A percentile compares a stretch with the other conserved stretches of the same genome.
These are phyloP conservation scores for Mycogone perniciosa DNA, from an alignment of 2,329 filamentous ascomycete genomes.

Conservation along the genomic window DNA sequence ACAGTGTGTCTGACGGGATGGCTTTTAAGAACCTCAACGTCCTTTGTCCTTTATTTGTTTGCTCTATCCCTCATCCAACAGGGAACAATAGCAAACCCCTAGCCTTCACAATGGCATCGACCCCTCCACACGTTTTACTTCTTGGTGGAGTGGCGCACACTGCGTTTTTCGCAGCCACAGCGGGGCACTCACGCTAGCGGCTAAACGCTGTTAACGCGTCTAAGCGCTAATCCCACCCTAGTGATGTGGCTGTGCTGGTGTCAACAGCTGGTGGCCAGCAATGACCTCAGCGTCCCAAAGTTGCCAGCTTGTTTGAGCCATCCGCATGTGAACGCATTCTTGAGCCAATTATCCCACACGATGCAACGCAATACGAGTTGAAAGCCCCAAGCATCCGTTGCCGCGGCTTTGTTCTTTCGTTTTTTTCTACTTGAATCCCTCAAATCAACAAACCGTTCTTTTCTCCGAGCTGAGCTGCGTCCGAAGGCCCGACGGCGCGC, in stretches of 20 bases:
- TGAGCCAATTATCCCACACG: not conserved
- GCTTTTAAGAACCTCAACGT: not conserved
- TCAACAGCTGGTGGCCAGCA: not conserved
- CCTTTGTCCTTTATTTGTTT: not conserved
- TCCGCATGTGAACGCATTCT: too few relatives aligned
- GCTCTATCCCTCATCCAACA: slow-evolving; percentile 1
- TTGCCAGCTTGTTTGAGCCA: not conserved
- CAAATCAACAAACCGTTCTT: too few relatives aligned
- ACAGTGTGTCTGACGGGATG: slow-evolving; percentile 1
- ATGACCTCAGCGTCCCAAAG: slow-evolving; percentile 7
- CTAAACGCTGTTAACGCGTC: not conserved
- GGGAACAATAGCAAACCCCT: slow-evolving; percentile 9
- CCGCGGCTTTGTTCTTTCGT: too few relatives aligned
- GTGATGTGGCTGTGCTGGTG: not conserved
- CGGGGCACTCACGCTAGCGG: too few relatives aligned
- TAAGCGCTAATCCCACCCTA: not conserved
- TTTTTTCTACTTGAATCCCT: too few relatives aligned
- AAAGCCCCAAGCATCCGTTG: not conserved
- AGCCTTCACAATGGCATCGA: not conserved
- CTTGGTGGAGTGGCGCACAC: not conserved
- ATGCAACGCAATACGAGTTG: not conserved
- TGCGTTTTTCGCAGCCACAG: too few relatives aligned
- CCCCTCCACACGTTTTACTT: too few relatives aligned
- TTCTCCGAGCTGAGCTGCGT: not conserved
- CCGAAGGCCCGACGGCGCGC: not conserved